These are phyloP conservation scores for Alopecurus myosuroides DNA, from an alignment of 176 grass and related monocot genomes.

Conservation along the genomic window DNA sequence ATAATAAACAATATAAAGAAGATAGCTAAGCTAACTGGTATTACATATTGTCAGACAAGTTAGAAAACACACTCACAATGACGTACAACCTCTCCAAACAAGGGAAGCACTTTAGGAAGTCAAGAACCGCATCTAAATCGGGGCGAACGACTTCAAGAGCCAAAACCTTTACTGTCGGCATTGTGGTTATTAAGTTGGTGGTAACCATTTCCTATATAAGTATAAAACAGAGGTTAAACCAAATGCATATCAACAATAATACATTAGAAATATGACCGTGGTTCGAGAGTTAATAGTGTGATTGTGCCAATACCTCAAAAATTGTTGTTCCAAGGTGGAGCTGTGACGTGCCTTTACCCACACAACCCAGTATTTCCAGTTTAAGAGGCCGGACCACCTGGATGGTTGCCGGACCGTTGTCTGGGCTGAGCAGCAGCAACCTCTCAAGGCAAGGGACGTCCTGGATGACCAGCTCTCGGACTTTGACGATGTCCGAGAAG, in stretches of 20 bases:
- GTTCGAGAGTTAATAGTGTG: too few relatives aligned
- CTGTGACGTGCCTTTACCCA: background rate
- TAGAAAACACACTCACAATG: background rate
- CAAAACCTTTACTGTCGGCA: background rate
- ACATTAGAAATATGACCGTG: too few relatives aligned
- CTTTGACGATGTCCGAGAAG: too few relatives aligned
- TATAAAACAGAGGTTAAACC: background rate
- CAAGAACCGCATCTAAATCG: background rate
- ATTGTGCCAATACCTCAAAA: background rate
- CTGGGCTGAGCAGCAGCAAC: too few relatives aligned
- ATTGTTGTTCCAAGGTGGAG: background rate
- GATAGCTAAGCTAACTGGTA: background rate
- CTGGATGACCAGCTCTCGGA: background rate
- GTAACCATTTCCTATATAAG: background rate
- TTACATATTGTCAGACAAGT: background rate
- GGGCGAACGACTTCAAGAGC: background rate
- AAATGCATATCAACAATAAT: too few relatives aligned
- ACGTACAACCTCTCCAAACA: background rate
- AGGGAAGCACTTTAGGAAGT: too few relatives aligned
- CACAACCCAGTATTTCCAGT: background rate
- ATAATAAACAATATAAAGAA: background rate
- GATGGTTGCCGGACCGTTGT: too few relatives aligned
- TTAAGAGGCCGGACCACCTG: background rate
- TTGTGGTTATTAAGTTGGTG: background rate
- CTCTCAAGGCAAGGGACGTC: background rate